phyloP scores from a whole-genome alignment of 768 basidiomycete genomes.

The Pisolithus sp. region DNA sequence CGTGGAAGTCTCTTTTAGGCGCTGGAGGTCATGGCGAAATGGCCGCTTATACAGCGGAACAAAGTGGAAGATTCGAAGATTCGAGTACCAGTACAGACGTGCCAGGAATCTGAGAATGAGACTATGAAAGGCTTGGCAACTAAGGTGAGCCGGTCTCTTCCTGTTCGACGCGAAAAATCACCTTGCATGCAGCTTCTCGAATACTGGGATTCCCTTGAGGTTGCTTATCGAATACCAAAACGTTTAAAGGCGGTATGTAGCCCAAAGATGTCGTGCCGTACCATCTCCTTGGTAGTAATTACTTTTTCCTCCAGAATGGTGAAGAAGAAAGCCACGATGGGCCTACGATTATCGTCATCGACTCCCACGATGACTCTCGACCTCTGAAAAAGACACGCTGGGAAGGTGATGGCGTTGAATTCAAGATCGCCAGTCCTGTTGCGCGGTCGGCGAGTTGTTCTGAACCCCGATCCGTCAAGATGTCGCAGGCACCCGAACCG shows the following conservation, averaged over 20 bases:
- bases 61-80: constrained; percentile 86
- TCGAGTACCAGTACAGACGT: constrained; percentile 52
- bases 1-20: constrained; percentile 32
- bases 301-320: constrained; percentile 18
- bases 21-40: constrained; percentile 60
- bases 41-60: constrained; percentile 83
- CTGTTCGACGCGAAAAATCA: background rate
- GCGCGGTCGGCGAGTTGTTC: background rate
- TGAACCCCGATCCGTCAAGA: background rate
- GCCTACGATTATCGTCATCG: constrained; percentile 12
- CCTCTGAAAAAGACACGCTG: constrained; percentile 27
- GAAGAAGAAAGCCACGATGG: constrained; percentile 22
- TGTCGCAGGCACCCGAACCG: background rate
- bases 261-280: background rate
- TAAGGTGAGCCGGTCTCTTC: constrained; percentile 39
- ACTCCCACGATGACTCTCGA: constrained; percentile 23
- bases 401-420: constrained; percentile 21
- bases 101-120: constrained; percentile 51
- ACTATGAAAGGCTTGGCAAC: constrained; percentile 52
- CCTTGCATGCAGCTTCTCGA: constrained; percentile 52
- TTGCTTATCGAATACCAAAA: constrained; percentile 86
- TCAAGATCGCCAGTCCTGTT: constrained; percentile 6
- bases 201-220: constrained; percentile 71
- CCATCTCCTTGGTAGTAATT: background rate
- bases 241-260: constrained; percentile 39